Base-by-base conservation (phyloP, 2,329 filamentous ascomycete genomes). In the Ophiostoma novo-ulmi region DNA sequence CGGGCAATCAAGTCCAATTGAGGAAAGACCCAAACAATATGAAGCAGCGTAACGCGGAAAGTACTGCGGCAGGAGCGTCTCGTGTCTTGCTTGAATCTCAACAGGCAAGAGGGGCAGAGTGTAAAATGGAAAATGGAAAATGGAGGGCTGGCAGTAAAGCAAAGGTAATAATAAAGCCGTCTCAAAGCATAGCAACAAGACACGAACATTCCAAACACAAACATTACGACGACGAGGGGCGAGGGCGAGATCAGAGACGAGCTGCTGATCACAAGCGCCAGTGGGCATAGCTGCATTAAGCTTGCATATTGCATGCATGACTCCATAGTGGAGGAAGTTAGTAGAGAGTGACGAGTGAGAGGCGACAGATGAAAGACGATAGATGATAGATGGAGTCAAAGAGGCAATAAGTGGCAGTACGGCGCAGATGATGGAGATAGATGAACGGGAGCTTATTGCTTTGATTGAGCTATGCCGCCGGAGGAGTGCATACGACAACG, bases 301-400 rank as follows among this genome's bases (percentile, higher is more conserved):
- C 63, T 39, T 65, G 63, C 63, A 65, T 39, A 65, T 65, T 41
- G 38, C 65, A 48, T 67, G 65, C 67, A 68, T 55, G 67, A 55
- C 48, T 55, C 44, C 44, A 58, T 36, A 41, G 36, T 39, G 20
- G 63, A 22, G 20, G 36, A 17, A 6, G 14, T 17, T n/a, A 31
- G 31, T 31, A 31, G 31, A 3, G 63, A 64, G n/a, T 35, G 31
- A 39, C 35, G 63, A 38, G 31, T 22, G 20, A 22, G 36, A 17
- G 20, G 17, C 7, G 61, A 6, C 10, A 36, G 6, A 17, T 11
- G 58, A 8, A 20, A 17, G 5, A 55, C n/a, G n/a, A 55, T 31
- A 31, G 31, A 31, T 31, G 31, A 31, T 31, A 31, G 31, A 31
- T 31, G 31, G 52, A n/a, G 44, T 14, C 44, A 48, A 48, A 20